Evolutionary conservation across 2,329 filamentous ascomycete species (phyloP), one percentile per base, ranked within the genome.

Genomic region (Epichloe typhina): DNA sequence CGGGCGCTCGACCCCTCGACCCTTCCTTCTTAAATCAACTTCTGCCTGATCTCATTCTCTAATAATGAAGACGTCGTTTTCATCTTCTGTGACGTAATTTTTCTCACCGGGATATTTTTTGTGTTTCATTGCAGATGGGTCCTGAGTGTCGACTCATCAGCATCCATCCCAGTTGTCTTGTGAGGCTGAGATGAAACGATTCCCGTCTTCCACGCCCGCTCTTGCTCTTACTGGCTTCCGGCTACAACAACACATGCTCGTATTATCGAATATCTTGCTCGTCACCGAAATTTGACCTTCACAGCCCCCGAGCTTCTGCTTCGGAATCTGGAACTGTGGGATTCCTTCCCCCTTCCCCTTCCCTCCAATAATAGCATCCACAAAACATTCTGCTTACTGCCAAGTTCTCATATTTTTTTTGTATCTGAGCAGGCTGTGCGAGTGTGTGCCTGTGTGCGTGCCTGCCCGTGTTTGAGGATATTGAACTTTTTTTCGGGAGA

Each of bases 401-500:
- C 38, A 35, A 31, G 37, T 49, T 51, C 50, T 51, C 35, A 7
- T 19, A 19, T 7, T 26, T 41, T 53, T 49, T 47, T 46, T 36
- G 66, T 31, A 66, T 64, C 67, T 57, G 58, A 53, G 56, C 54
- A 56, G 71, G 71, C 70, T 72, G 71, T 73, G 70, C 67, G 62
- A 26, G 33, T 41, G 17, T 12, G 21, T 31, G 35, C 7, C 35
- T 17, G 35, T 31, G 23, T 7, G 6, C 23, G 23, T 26, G 23
- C 23, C 23, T 26, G 23, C 6, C 6, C 6, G 23, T 26, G 45
- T 47, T 53, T 50, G 36, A 49, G 47, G 49, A 53, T 45, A 50
- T 52, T 40, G 50, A 43, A 19, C 44, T 36, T 35, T 43, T 40
- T 42, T 31, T 19, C 17, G 17, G 19, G 40, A 39, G 50, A 49